Base-by-base conservation (phyloP, 192 early-diverging fungal genomes). In the Rhizophagus sp. region DNA sequence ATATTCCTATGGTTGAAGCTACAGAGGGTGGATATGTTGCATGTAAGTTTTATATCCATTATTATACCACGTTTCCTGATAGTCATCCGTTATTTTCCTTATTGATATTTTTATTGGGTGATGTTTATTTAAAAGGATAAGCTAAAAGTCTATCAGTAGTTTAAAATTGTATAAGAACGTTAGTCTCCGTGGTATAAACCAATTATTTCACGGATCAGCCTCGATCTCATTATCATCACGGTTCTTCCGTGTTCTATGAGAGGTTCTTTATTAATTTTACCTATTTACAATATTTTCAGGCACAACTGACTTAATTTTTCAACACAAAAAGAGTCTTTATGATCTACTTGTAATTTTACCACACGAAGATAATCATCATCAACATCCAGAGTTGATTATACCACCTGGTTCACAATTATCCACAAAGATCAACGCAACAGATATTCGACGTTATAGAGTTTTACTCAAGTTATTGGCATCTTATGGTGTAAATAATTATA, bases 261-360 rank as follows among this genome's bases (percentile, higher is more conserved):
- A 72, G 13, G 6, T n/a, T 70, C 22, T 19, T 27, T 47, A 47
- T 62, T 69, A 15, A 6, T 50, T n/a, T 24, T 27, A 9, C 27
- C 1, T 12, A 47, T 82, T 17, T 62, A 25, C 34, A 7, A n/a
- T 75, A 13, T 57, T 64, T 69, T 30, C 69, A 89, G 88, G 88
- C 39, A 89, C 88, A 39, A 84, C 87, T 15, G 88, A 89, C 75
- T 82, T 80, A 12, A 82, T 89, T 25, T 86, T 89, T 69, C 49
- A 86, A 27, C 78, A 80, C 19, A 89, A 89, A 75, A 78, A 62
- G 25, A 76, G 85, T 36, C 79, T 89, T 2, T 89, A 82, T 73
- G 88, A 89, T 75, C 62, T 89, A 11, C 33, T 87, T 25, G 82
- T 89, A 13, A 84, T 81, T 61, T 49, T 89, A 5, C 82, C 87